Base-by-base conservation (phyloP, 2,329 filamentous ascomycete species). In the Sporothrix globosa region DNA sequence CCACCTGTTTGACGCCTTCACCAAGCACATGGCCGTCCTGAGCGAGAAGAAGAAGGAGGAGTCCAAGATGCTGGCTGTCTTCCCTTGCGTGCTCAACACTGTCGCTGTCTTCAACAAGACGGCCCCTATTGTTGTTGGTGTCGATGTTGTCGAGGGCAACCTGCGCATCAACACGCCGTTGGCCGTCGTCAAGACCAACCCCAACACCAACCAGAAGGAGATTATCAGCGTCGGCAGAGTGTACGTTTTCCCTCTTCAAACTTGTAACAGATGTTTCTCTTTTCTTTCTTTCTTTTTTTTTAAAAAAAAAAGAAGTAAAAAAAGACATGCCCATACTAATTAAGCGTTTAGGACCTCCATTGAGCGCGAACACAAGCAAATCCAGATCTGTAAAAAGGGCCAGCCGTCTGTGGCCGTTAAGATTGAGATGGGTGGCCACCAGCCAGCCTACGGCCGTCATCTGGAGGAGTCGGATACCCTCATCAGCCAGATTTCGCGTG, bases 41-140 rank as follows among this genome's bases (percentile, higher is more conserved):
- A 85, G 90, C 41, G 93, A 95, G 82, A 91, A 94, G 85, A 94
- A 93, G 84, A 97, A 97, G 85, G 95, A 98, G 78, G 94, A 98
- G 77, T 92, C 90, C 77, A 98, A 98, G 85, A 88, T 97, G 83
- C 83, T 96, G 76, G 96, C 96, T 56, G 95, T 99, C 76, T 99
- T 98, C 96, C 96, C 48, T 34, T 98, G 96, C 78, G 92, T 98
- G 50, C 87, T 99, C 70, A 88, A 87, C 75, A 89, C 95, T 0
- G 92, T 99, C 52, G 93, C 93, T 19, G 92, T 99, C 39, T 99
- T 99, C 88, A 98, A 98, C 87, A 99, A 99, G 87, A 97, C 94
- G 67, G 88, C 90, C 75, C 96, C 96, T 50, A 98, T 99, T 75
- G 92, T 99, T 71, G 85, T 99, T 65, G 96, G 96, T 83, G 91